A percentile compares a stretch with the other conserved stretches of the same genome.
phyloP scores from a whole-genome alignment of 2,329 filamentous ascomycete species.

The Plectosphaerella cucumerina region DNA sequence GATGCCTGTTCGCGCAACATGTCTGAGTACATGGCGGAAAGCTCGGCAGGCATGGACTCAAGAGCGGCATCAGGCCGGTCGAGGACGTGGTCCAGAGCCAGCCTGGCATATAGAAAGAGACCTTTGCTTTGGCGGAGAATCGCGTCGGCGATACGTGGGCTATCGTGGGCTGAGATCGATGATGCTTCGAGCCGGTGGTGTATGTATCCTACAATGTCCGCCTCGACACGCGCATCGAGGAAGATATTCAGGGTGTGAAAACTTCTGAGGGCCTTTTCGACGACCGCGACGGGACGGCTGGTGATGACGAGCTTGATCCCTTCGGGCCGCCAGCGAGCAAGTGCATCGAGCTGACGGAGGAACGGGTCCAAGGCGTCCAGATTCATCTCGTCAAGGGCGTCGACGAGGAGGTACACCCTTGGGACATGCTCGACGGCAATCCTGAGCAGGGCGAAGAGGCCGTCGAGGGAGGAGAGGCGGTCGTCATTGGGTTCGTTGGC shows the following conservation, averaged over 20 bases:
- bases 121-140: conserved; percentile 31
- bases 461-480: conserved; percentile 11
- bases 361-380: conserved; percentile 26
- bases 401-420: conserved; percentile 31
- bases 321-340: conserved; percentile 24
- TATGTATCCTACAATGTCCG: conserved; percentile 34
- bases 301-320: conserved; percentile 37
- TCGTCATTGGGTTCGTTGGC: conserved; percentile 3
- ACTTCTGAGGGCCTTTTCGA: conserved; percentile 24
- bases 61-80: conserved; percentile 20
- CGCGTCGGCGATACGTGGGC: conserved; percentile 18
- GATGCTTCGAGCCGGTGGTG: conserved; percentile 11
- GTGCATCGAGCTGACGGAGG: conserved; percentile 22
- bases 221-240: conserved; percentile 28
- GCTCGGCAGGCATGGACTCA: conserved; percentile 24
- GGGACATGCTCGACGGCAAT: conserved; percentile 15
- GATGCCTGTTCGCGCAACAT: conserved; percentile 31
- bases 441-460: conserved; percentile 24
- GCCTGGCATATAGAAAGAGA: conserved; percentile 37
- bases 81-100: conserved; percentile 34
- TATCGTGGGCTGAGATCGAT: conserved; percentile 12
- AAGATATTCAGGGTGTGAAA: conserved; percentile 23
- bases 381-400: conserved; percentile 44
- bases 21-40: conserved; percentile 35
- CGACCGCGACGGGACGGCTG: conserved; percentile 28